Base-by-base conservation (phyloP, 306 rosid species). In the Prosopis cineraria region DNA sequence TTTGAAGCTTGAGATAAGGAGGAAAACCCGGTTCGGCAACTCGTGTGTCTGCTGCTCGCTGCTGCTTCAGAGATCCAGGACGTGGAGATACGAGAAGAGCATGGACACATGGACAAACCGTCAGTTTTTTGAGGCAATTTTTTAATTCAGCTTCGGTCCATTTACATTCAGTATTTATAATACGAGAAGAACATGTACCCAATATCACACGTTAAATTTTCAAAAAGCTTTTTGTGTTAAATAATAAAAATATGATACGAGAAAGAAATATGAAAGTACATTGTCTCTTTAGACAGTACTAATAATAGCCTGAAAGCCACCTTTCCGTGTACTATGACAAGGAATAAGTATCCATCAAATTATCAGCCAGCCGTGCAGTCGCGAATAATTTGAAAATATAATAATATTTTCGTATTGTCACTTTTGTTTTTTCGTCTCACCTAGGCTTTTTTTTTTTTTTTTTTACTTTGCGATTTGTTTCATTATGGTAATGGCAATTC, bases 11-110 rank as follows among this genome's bases (percentile, higher is more conserved):
- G 70, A 80, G 85, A 83, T 41, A 73, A 76, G 80, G 73, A 80
- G 72, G 45, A 84, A 79, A 83, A 77, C 67, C 12, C 52, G 76
- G 82, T 70, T 47, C 72, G 74, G 81, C 47, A 70, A 80, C 64
- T 70, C 77, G 66, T 66, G 4, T 55, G 50, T 72, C 48, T 24
- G 60, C 44, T 19, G 55, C 65, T 62, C 33, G 65, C 36, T 58
- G 36, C 36, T 34, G 77, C 75, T 72, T 80, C 85, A 86, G 84
- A 85, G 91, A 90, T 86, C 91, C 80, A 84, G 83, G 88, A 89
- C 89, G 87, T 89, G 88, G 93, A 84, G 76, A 80, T 80, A 81
- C 84, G 88, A 83, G 87, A 78, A 48, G 55, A 48, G 19, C 55
- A 48, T 6, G 55, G 5, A 68, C 67, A 68, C 65, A 70, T 65